Percentiles rank a stretch among this genome's conserved stretches.
Conservation (phyloP, 345 rosid genomes). For the rapeseed (Brassica napus) region Da-Ae NC_063446.1:61802001-61802500, state of each 20-base stretch:
- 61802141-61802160: background rate
- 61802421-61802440: too few species aligned
- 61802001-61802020: constrained; percentile 94
- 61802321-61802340: constrained; percentile 98
- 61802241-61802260: constrained; percentile 99
- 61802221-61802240: constrained; percentile 70
- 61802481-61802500: background rate
- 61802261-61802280: constrained; percentile 99
- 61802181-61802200: background rate
- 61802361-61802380: constrained; percentile 98
- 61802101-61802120: constrained; percentile 53
- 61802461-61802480: background rate
- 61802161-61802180: background rate
- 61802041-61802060: constrained; percentile 82
- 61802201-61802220: background rate
- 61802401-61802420: background rate
- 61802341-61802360: constrained; percentile 70
- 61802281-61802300: constrained; percentile 99
- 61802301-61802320: constrained; percentile 99
- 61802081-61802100: constrained; percentile 99
- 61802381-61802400: constrained; percentile 93
- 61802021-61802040: constrained; percentile 98
- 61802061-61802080: constrained; percentile 97
- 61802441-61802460: background rate
- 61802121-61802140: constrained; percentile 1